phyloP scores from a whole-genome alignment of 768 basidiomycete genomes.

The Mycena haematopus region DNA sequence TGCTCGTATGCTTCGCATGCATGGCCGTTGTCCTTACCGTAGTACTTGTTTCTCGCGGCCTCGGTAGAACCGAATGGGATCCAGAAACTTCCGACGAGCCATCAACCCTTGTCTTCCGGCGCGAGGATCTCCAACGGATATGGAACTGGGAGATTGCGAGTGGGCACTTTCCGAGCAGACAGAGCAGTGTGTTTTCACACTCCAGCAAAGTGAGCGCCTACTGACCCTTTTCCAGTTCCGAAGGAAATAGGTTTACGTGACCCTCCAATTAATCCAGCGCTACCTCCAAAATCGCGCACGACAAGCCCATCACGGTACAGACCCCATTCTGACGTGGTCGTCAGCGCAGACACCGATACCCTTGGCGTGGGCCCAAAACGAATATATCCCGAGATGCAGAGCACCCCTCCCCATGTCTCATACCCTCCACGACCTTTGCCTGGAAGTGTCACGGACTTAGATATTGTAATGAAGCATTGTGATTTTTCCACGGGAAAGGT shows the following conservation, averaged over 20 bases:
- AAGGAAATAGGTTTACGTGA: conserved; percentile 61
- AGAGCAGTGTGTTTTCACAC: conserved; percentile 59
- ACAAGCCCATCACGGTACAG: conserved; percentile 58
- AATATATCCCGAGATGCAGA: conserved; percentile 73
- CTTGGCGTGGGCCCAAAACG: conserved; percentile 77
- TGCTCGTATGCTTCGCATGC: conserved; percentile 58
- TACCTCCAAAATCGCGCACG: conserved; percentile 56
- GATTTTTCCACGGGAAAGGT: conserved; percentile 81
- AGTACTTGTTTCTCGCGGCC: conserved; percentile 50
- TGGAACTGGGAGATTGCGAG: conserved; percentile 95
- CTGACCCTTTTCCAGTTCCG: conserved; percentile 56
- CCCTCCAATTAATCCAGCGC: conserved; percentile 69
- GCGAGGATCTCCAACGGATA: conserved; percentile 79
- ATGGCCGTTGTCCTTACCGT: conserved; percentile 57
- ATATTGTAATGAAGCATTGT: conserved; percentile 85
- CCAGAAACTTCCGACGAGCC: conserved; percentile 53
- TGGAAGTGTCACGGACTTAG: conserved; percentile 87
- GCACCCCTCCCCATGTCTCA: conserved; percentile 63
- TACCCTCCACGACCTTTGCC: conserved; percentile 86
- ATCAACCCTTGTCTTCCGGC: conserved; percentile 72
- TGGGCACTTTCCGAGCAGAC: conserved; percentile 84
- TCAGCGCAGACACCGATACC: conserved; percentile 53
- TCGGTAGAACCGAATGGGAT: conserved; percentile 50
- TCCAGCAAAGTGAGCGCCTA: conserved; percentile 5
- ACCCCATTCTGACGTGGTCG: conserved; percentile 44